Percentiles rank a stretch among this genome's conserved stretches.
Conservation (phyloP, 2,329 filamentous ascomycete genomes). For the Aspergillus clavatus region DNA sequence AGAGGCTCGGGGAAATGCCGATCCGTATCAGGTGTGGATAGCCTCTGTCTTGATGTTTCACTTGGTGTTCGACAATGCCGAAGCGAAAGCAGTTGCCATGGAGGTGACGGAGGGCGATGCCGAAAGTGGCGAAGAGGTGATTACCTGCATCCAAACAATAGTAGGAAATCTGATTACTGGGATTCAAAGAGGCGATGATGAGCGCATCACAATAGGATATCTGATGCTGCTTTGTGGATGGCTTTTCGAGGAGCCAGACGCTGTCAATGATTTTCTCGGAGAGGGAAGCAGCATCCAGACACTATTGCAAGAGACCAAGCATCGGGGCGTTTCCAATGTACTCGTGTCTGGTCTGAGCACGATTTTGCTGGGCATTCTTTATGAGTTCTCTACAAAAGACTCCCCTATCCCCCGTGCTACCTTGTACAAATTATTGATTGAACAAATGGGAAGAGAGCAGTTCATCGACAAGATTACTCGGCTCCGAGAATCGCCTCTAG, state of each 20-base stretch:
- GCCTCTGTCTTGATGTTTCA: slow-evolving; percentile 83
- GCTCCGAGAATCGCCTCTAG: slow-evolving; percentile 68
- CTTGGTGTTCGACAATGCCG: slow-evolving; percentile 71
- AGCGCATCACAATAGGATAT: slow-evolving; percentile 75
- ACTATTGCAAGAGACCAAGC: slow-evolving; percentile 69
- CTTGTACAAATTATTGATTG: slow-evolving; percentile 71
- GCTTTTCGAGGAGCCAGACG: slow-evolving; percentile 88
- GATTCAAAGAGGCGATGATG: slow-evolving; percentile 70
- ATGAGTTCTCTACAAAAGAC: slow-evolving; percentile 97
- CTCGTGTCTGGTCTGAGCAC: slow-evolving; percentile 79
- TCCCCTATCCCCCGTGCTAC: slow-evolving; percentile 80
- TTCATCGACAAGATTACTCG: slow-evolving; percentile 79
- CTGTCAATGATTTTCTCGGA: slow-evolving; percentile 85
- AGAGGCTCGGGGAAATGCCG: slow-evolving; percentile 57
- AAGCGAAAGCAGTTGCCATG: slow-evolving; percentile 76
- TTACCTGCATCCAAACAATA: slow-evolving; percentile 87
- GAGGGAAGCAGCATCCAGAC: slow-evolving; percentile 92
- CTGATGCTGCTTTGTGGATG: slow-evolving; percentile 83
- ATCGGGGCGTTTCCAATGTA: slow-evolving; percentile 55
- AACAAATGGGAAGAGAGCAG: slow-evolving; percentile 75
- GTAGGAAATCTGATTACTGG: slow-evolving; percentile 79
- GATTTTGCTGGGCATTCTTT: slow-evolving; percentile 78
- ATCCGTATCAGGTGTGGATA: slow-evolving; percentile 88
- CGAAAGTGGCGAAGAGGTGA: slow-evolving; percentile 83
- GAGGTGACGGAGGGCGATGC: slow-evolving; percentile 84